Base-by-base conservation (phyloP, 805 yeast genomes). In the Myxozyma udenii region DNA sequence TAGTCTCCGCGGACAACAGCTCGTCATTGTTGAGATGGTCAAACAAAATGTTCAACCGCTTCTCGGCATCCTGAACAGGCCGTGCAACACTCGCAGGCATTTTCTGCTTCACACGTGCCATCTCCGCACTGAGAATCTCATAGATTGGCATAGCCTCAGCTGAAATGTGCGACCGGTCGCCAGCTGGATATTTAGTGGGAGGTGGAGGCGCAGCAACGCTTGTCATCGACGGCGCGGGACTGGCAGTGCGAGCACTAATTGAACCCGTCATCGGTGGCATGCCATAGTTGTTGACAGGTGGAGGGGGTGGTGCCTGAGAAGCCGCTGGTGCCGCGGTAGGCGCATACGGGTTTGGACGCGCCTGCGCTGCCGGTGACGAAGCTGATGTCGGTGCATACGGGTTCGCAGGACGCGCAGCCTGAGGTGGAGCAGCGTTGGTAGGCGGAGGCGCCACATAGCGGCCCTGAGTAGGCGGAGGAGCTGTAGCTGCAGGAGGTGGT, bases 31-130 rank as follows among this genome's bases (percentile, higher is more conserved):
- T 84, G 70, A 93, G 77, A 61, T 83, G 88, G 61, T 83, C 89
- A 66, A 78, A 88, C 57, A 93, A 73, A 46, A 87, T 77, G 57
- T 80, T 78, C 51, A 93, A 70, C 67, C 98, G 80, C 72, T 85
- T 84, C 61, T 83, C 91, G 65, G 95, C 81, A 67, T 91, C 98
- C 41, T 70, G 73, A 46, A 85, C 77, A 64, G 88, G 96, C 56
- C 80, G 84, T 24, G 77, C 67, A 63, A 79, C 87, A 65, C 45
- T 41, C 44, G 80, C 85, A 23, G 96, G 95, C 39, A 88, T 78
- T 41, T 75, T 73, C 16, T 95, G 91, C 61, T 82, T 78, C 16
- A 87, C 81, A 26, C 79, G 74, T 24, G 73, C 78, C 61, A 87
- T 68, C 60, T 80, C 81, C 3, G 69, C 65, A 12, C 73, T 71